Evolutionary conservation across 176 grass and related monocot species (phyloP), one percentile per base, ranked within the genome.

Genomic region (Triticum urartu): DNA sequence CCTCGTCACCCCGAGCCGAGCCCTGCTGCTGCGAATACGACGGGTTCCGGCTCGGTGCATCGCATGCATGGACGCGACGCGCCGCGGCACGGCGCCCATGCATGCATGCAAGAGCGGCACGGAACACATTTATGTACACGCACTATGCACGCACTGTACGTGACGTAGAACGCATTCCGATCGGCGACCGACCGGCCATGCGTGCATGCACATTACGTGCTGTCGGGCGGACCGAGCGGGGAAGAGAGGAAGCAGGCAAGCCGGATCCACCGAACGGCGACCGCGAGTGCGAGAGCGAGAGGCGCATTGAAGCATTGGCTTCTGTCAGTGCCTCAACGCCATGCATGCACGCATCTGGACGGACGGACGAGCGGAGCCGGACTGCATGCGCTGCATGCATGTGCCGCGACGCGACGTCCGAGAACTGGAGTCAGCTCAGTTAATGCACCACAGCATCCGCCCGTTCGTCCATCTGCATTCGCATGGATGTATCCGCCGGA

Each of bases 381-480:
- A 7, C 30, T 20, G 32, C 65, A 72, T 24, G 69, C 69, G 9
- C 26, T 18, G 28, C 52, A 74, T 28, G 71, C 71, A 74, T 47
- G 4, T 15, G 72, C 5, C 15, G 8, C 3, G 34, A 56, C 64
- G 12, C 84, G 54, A 42, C 9, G 73, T 13, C 22, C 42, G 12
- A 79, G 74, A 90, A 90, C 84, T 72, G 18, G 22, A 83, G 73
- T 83, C 42, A 2, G 40, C 56, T 86, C 64, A 86, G 47, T 77
- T 21, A 77, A 86, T 83, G 79, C 84, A 1, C 64, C 4, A 47
- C 21, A 45, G 1, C 58, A 9, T 3, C 67, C 58, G 10, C 68
- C 68, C 26, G 17, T 3, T 67, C 21, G 10, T 64, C 12, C 25
- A 28, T 28, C 15, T 64, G 21, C 54, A 20, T 21, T 21, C 18